A percentile compares a stretch with the other conserved stretches of the same genome.
Evolutionary conservation across 169 alveolate genomes (phyloP).

Genomic region (Plasmodium cynomolgi): DNA sequence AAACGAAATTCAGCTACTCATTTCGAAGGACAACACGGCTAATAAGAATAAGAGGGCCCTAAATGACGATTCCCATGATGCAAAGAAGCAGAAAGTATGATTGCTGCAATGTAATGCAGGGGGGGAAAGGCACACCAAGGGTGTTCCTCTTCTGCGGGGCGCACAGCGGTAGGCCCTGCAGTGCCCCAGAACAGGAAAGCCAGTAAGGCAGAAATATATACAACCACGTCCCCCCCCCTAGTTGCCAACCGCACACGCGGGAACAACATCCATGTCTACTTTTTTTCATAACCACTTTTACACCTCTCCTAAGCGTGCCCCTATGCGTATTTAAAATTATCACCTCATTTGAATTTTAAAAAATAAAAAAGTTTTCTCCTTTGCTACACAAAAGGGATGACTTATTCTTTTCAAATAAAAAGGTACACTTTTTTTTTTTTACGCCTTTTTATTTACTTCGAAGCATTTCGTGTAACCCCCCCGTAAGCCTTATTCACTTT

Average conservation of each 20-base stretch:
- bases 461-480: neutral
- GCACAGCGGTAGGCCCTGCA: neutral
- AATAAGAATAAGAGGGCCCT: constrained; percentile 43
- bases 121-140: neutral
- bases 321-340: neutral
- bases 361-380: neutral
- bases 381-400: neutral
- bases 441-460: neutral
- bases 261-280: neutral
- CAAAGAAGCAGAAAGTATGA: constrained; percentile 48
- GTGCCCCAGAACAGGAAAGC: neutral
- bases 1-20: constrained; percentile 47
- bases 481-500: neutral
- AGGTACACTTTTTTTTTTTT: neutral
- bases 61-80: constrained; percentile 24
- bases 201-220: neutral
- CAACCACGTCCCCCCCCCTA: neutral
- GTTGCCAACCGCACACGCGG: neutral
- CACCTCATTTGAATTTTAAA: neutral
- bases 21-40: constrained; percentile 10
- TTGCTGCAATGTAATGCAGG: neutral
- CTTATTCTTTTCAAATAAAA: neutral
- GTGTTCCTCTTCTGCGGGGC: neutral
- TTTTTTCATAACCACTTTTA: neutral
- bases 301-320: neutral